Conservation (phyloP, 2,329 filamentous ascomycete species). For the Westerdykella ornata region DNA sequence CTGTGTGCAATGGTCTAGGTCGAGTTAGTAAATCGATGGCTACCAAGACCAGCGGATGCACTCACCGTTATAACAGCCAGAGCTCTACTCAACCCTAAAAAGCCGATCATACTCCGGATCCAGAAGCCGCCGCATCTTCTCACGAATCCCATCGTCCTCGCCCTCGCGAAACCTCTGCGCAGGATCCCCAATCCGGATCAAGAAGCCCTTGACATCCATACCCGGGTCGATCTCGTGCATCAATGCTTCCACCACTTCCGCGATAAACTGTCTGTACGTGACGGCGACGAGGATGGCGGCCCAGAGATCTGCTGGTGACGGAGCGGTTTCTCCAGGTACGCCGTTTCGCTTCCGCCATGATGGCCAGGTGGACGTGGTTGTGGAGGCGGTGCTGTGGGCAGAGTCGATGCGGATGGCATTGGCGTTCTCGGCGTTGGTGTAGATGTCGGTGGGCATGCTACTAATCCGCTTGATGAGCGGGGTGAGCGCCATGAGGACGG, state of each 20-base stretch:
- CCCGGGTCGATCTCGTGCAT: slow-evolving; percentile 8
- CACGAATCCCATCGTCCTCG: slow-evolving; percentile 9
- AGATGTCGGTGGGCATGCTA: slow-evolving; percentile 1
- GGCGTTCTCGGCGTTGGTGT: neutral
- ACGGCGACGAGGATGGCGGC: slow-evolving; percentile 11
- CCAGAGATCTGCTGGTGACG: slow-evolving; percentile 10
- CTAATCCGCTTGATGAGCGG: neutral
- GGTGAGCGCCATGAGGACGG: neutral
- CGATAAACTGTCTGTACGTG: slow-evolving; percentile 7
- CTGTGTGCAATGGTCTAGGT: too few relatives aligned
- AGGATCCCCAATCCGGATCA: slow-evolving; percentile 15
- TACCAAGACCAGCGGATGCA: too few relatives aligned
- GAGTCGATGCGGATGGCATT: neutral
- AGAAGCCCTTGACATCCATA: slow-evolving; percentile 9
- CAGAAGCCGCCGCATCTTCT: slow-evolving; percentile 7
- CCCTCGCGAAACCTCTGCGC: slow-evolving; percentile 6
- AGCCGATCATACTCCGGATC: slow-evolving; percentile 4
- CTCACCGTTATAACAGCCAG: too few relatives aligned
- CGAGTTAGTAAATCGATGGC: too few relatives aligned
- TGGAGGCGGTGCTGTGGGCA: neutral
- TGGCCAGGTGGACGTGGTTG: neutral
- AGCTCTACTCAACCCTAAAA: neutral
- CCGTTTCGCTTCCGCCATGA: neutral
- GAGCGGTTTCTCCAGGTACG: neutral
- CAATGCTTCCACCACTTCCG: slow-evolving; percentile 8